Evolutionary conservation across 2,329 filamentous ascomycete species (phyloP), one percentile per base, ranked within the genome.

Genomic region (Neophaeococcomyces aloes): DNA sequence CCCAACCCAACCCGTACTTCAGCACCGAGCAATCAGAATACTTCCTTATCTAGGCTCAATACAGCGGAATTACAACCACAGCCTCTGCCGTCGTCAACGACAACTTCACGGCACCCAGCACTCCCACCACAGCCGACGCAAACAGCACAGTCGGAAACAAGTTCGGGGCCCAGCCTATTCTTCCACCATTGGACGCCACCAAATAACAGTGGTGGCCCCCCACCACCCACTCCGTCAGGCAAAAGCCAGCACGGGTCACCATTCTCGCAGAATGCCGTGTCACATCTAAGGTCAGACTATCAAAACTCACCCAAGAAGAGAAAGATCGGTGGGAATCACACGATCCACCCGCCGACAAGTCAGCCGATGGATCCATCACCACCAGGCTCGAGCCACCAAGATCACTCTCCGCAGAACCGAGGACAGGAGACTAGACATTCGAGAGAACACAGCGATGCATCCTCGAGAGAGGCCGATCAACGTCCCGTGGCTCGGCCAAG

Each of bases 161-260:
- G 80, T 50, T 74, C 78, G 14, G 85, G 83, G 31, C 79, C 82
- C 0, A 83, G 81, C 17, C 83, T 94, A 37, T 91, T 86, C 62
- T 94, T 94, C 61, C 86, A 94, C 59, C 86, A 94, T 60, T 94
- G 87, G 86, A 83, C 89, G 47, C 87, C 87, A 35, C 87, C 87
- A 11, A 75, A 50, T 74, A 83, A 62, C 69, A 71, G 51, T 72
- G 74, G 70, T 59, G 70, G 74, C 45, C 77, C 78, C 56, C 79
- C 83, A 59, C 81, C 83, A 48, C 76, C 75, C 57, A 83, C 82
- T 49, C 81, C 84, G 57, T 81, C 83, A 67, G 79, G 81, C 77
- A 81, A 77, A 41, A 78, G 78, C 70, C 63, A 75, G 67, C 68
- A 68, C 61, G 62, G 67, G 49, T 66, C 61, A 53, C 63, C 62